Evolutionary conservation across 371 early-diverging fungal genomes (phyloP).

Genomic region (Chytridium lagenaria): DNA sequence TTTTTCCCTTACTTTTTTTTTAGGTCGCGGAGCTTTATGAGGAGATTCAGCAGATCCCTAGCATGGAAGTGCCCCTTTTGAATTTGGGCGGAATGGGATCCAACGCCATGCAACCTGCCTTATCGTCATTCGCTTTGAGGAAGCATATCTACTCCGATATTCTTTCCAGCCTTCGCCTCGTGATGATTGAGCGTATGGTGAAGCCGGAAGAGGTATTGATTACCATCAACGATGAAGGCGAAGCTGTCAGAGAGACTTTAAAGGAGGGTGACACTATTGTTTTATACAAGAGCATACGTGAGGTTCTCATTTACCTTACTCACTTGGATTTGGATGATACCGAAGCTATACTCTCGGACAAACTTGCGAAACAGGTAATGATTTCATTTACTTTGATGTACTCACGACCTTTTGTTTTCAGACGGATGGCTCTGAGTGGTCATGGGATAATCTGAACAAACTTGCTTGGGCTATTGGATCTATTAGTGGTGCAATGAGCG

Average conservation of each 20-base stretch:
- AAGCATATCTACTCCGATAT: conserved; percentile 81
- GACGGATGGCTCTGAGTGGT: conserved; percentile 94
- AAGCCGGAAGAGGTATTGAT: conserved; percentile 97
- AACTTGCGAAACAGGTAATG: conserved; percentile 82
- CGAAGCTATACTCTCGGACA: conserved; percentile 92
- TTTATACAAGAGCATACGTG: conserved; percentile 98
- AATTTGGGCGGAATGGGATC: conserved; percentile 56
- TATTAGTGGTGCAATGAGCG: conserved; percentile 95
- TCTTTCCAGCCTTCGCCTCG: conserved; percentile 82
- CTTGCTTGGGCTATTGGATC: conserved; percentile 99
- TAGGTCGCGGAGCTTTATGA: conserved; percentile 80
- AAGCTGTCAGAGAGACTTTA: conserved; percentile 97
- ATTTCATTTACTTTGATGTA: conserved; percentile 1
- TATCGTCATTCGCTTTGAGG: conserved; percentile 53
- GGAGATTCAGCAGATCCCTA: conserved; percentile 71
- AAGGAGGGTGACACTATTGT: conserved; percentile 99
- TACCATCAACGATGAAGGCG: conserved; percentile 99
- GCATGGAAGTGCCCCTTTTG: conserved; percentile 52
- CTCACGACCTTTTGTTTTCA: conserved; percentile 30
- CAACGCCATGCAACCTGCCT: conserved; percentile 27
- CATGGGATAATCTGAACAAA: conserved; percentile 96
- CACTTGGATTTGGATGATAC: conserved; percentile 93
- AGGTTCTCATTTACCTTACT: conserved; percentile 95
- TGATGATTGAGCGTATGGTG: conserved; percentile 97
- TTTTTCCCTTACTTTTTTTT: conserved; percentile 2